Evolutionary conservation across 2,329 filamentous ascomycete species (phyloP).

Genomic region (Alternaria conjuncta): DNA sequence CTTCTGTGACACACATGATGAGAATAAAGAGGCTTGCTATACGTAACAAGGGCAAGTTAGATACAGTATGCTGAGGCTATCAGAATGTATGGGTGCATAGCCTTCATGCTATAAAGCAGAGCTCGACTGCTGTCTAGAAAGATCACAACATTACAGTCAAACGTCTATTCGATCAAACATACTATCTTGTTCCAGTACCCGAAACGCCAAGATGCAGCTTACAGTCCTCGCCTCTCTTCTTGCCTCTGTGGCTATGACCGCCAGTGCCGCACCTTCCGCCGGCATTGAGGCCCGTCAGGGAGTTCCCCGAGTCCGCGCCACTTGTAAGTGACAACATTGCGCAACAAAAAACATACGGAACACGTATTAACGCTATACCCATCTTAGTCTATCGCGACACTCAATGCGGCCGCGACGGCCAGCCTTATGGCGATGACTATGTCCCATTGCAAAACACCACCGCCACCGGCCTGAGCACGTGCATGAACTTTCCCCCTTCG

Average conservation of each 20-base stretch:
- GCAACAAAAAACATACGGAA: not conserved
- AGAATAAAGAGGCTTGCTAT: not conserved
- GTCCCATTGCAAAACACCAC: not conserved
- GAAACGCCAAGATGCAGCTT: constrained; percentile 4
- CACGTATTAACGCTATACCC: not conserved
- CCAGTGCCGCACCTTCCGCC: constrained; percentile 1
- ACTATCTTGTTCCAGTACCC: not conserved
- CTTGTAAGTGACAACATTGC: not conserved
- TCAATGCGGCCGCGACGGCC: not conserved
- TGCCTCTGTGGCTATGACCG: constrained; percentile 1
- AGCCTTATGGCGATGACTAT: constrained; percentile 7
- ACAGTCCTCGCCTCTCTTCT: constrained; percentile 2
- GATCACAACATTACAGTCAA: not conserved
- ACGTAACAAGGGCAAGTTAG: not conserved
- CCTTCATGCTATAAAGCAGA: not conserved
- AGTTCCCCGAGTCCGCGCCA: constrained; percentile 14
- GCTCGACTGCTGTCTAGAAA: not conserved
- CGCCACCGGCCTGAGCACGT: constrained; percentile 2
- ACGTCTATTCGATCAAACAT: not conserved
- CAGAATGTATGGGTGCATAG: not conserved
- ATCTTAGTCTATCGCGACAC: constrained; percentile 4
- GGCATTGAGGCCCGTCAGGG: constrained; percentile 1
- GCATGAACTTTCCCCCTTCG: constrained; percentile 3
- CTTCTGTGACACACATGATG: not conserved
- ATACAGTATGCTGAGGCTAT: not conserved